Base-by-base conservation (phyloP, 352 stramenopile species). In the Globisporangium irregulare region DNA sequence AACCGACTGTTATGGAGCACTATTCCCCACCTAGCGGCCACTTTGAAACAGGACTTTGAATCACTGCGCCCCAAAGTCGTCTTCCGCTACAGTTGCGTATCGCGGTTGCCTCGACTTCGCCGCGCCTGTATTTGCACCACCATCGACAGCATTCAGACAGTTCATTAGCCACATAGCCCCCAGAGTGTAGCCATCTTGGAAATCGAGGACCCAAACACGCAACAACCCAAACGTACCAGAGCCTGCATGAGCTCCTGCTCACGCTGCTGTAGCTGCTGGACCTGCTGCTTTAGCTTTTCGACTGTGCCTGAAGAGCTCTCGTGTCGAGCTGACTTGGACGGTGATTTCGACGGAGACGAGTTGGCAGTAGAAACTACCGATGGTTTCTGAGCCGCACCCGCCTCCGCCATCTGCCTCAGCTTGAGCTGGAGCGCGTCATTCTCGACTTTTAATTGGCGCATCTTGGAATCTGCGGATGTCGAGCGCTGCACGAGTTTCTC, bases 211-310 rank as follows among this genome's bases (percentile, higher is more conserved):
- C 27, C 27, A 32, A 32, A 66, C 18, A 66, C 15, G 24, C 32
- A n/a, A 25, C n/a, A 12, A 53, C 34, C 27, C 34, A 20, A 3
- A 84, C 79, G 48, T 66, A 91, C 86, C 71, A 92, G 77, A 46
- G 86, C 86, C 59, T 90, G 81, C 86, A 94, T 92, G 36, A 94
- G 82, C 63, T 94, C 86, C 62, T 94, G 82, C 55, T 94, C 86
- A n/a, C 82, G 84, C 62, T 86, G 74, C 64, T 90, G 84, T 24
- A 94, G 72, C 20, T 92, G 86, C 71, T 86, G 69, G 14, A 93
- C 77, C 32, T 91, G 86, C 18, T 80, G 59, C 29, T 75, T 80
- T 32, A 91, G 72, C 48, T 87, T 73, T 12, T 75, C 75, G 18
- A 79, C 63, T 20, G 74, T 53, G 4, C 22, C 38, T 14, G 62